Evolutionary conservation across 805 yeast genomes (phyloP).

Genomic region (Teunomyces tritomae): DNA sequence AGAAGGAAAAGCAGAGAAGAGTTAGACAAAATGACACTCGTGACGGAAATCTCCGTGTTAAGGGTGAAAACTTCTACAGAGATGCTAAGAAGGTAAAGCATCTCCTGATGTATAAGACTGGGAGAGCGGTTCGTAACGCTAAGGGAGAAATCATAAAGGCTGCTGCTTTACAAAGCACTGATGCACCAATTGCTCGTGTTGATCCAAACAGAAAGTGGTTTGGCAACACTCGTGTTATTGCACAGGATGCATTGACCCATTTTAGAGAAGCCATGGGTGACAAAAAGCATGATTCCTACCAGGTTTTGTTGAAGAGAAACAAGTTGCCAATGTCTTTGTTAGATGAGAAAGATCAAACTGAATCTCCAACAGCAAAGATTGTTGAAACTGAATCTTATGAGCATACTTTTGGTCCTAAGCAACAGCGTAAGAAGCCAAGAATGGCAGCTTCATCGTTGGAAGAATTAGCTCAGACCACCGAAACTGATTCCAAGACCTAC

Average conservation of each 20-base stretch:
- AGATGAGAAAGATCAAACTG: slow-evolving; percentile 78
- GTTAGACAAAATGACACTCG: slow-evolving; percentile 75
- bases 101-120: slow-evolving; percentile 89
- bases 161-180: slow-evolving; percentile 83
- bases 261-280: slow-evolving; percentile 93
- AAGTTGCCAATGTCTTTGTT: slow-evolving; percentile 93
- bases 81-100: slow-evolving; percentile 91
- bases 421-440: slow-evolving; percentile 89
- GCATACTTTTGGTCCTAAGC: slow-evolving; percentile 88
- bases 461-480: slow-evolving; percentile 66
- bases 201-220: slow-evolving; percentile 98
- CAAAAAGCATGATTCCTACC: slow-evolving; percentile 75
- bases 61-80: slow-evolving; percentile 94
- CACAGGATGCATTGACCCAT: slow-evolving; percentile 93
- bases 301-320: slow-evolving; percentile 82
- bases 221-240: slow-evolving; percentile 94
- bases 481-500: slow-evolving; percentile 53
- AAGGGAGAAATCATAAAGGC: slow-evolving; percentile 84
- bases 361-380: slow-evolving; percentile 75
- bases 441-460: slow-evolving; percentile 73
- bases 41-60: slow-evolving; percentile 89
- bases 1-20: slow-evolving; percentile 88
- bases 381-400: slow-evolving; percentile 84
- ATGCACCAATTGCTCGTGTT: slow-evolving; percentile 86
- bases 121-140: slow-evolving; percentile 82